Conservation (phyloP, 441 rosid species). For the Euphorbia celastroides region DNA sequence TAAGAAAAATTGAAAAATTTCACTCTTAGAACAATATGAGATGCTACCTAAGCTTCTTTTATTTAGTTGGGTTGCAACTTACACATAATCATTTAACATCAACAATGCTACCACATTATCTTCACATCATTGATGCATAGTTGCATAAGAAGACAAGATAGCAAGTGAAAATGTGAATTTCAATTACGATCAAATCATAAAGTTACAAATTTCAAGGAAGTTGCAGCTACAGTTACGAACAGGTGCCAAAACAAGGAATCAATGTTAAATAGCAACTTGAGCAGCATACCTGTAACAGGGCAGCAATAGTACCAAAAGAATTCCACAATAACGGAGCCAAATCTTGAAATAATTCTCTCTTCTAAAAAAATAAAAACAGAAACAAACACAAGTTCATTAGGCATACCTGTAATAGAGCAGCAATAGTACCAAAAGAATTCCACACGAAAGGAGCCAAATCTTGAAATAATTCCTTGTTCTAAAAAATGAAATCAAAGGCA, state of each 20-base stretch:
- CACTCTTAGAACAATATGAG: neutral
- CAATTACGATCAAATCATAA: neutral
- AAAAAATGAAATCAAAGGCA: conserved; percentile 32
- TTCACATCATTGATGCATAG: neutral
- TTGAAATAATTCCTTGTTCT: conserved; percentile 88
- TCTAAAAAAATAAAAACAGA: conserved; percentile 38
- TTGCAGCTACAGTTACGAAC: neutral
- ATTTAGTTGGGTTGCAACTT: neutral
- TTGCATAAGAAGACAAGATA: too few relatives aligned
- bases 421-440: conserved; percentile 81
- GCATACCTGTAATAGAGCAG: conserved; percentile 86
- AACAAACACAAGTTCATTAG: conserved; percentile 33
- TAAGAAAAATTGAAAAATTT: neutral
- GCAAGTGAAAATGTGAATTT: neutral
- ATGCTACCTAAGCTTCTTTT: neutral
- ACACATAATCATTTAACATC: neutral
- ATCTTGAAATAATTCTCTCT: conserved; percentile 87
- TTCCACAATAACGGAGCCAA: conserved; percentile 85
- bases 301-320: conserved; percentile 73
- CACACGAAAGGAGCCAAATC: conserved; percentile 87
- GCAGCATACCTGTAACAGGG: conserved; percentile 73
- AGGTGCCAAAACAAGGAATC: neutral
- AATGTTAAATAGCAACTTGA: conserved; percentile 16
- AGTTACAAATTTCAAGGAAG: neutral
- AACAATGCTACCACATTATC: neutral